Evolutionary conservation across 352 stramenopile genomes (phyloP).

Genomic region (Thalassiosira livingstoniorum): DNA sequence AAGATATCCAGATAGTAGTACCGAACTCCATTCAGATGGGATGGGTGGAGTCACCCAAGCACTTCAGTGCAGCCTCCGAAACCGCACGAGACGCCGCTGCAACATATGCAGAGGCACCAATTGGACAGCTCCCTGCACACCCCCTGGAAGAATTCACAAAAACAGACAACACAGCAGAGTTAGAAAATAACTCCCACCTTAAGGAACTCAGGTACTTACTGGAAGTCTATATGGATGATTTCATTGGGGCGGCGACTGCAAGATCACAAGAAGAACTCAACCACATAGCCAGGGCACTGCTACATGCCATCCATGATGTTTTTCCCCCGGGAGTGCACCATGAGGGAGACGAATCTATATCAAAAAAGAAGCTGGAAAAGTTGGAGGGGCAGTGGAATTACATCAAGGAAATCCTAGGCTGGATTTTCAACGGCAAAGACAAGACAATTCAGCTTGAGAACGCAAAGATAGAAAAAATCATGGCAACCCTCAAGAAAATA

Average conservation of each 20-base stretch:
- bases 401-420: constrained; percentile 35
- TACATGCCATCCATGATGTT: constrained; percentile 7
- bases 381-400: background rate
- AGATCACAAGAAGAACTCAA: background rate
- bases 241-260: background rate
- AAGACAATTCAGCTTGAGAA: background rate
- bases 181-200: background rate
- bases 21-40: constrained; percentile 15
- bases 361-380: constrained; percentile 16
- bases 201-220: background rate
- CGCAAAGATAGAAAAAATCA: background rate
- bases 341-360: constrained; percentile 4
- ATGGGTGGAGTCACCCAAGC: background rate
- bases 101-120: background rate
- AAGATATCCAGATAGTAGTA: background rate
- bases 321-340: constrained; percentile 1
- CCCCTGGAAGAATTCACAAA: background rate
- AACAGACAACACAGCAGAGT: background rate
- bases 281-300: background rate
- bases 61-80: constrained; percentile 8
- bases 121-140: background rate
- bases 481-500: constrained; percentile 4
- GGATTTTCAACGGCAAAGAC: constrained; percentile 14
- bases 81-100: constrained; percentile 1
- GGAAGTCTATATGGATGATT: constrained; percentile 11